phyloP scores from a whole-genome alignment of 495 filamentous ascomycete genomes.

The Bacidia gigantensis region DNA sequence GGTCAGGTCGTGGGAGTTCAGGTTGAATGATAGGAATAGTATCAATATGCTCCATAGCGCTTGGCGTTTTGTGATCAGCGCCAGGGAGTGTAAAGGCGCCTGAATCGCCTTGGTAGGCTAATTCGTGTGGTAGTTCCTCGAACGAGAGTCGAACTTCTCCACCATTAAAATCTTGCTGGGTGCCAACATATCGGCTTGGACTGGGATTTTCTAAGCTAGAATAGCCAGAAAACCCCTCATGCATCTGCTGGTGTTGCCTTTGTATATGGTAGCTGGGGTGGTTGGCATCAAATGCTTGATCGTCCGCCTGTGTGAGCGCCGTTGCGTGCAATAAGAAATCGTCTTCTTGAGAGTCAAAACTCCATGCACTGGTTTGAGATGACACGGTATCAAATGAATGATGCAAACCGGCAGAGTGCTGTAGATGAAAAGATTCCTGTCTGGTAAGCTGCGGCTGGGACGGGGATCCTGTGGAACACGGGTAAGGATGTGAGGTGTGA shows the following conservation, averaged over 20 bases:
- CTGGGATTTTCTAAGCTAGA: not conserved
- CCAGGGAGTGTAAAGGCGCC: too few species aligned
- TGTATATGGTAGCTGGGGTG: not conserved
- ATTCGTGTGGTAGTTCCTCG: not conserved
- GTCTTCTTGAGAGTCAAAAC: not conserved
- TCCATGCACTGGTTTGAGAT: not conserved
- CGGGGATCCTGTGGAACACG: constrained; percentile 5
- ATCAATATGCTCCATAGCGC: too few species aligned
- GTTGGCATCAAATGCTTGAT: not conserved
- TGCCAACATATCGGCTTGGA: not conserved
- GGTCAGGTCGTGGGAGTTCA: too few species aligned
- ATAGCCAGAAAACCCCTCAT: not conserved
- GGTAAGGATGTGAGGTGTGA: constrained; percentile 13
- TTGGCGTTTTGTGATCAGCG: too few species aligned
- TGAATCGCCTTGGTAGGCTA: not conserved
- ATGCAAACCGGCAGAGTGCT: not conserved
- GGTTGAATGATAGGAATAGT: too few species aligned
- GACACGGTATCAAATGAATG: not conserved
- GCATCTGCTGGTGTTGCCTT: not conserved
- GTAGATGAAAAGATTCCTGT: constrained; percentile 4
- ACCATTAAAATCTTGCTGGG: constrained; percentile 8
- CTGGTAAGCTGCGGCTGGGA: not conserved
- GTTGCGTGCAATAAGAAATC: not conserved
- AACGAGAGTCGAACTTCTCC: constrained; percentile 7
- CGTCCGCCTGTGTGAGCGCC: not conserved